These are phyloP conservation scores for Populus euphratica DNA, from an alignment of 345 rosid genomes.

Conservation along the genomic window DNA sequence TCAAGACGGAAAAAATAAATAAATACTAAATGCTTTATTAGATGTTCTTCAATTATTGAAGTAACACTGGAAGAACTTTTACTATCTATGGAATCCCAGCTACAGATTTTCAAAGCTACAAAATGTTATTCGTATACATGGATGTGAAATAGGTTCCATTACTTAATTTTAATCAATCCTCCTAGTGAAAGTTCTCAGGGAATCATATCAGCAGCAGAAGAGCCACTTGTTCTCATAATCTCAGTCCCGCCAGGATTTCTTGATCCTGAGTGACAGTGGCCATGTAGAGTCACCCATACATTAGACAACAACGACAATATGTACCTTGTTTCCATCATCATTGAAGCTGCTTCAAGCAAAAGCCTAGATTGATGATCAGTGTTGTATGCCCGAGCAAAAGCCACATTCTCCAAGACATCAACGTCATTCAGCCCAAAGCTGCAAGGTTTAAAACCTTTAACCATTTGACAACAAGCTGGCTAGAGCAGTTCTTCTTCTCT, in stretches of 20 bases:
- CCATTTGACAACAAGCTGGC: neutral
- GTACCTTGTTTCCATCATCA: conserved; percentile 96
- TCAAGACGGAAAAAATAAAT: neutral
- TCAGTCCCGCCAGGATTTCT: neutral
- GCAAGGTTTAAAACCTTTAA: conserved; percentile 21
- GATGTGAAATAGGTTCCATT: neutral
- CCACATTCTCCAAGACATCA: conserved; percentile 96
- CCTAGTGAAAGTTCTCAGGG: neutral
- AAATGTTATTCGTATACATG: neutral
- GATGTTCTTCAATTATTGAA: neutral
- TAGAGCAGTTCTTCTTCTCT: conserved; percentile 10
- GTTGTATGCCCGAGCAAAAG: conserved; percentile 94
- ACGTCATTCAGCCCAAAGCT: conserved; percentile 91
- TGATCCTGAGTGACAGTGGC: neutral
- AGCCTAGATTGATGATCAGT: conserved; percentile 98
- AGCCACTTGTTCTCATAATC: neutral
- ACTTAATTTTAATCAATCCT: neutral
- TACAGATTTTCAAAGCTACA: neutral
- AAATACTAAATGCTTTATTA: neutral
- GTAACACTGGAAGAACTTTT: neutral
- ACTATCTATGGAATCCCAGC: neutral
- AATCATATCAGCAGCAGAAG: neutral
- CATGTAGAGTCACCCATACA: neutral
- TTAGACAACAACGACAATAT: neutral
- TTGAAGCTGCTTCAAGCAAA: conserved; percentile 97